phyloP scores from a whole-genome alignment of 768 basidiomycete species.

The Lactarius psammicola region DNA sequence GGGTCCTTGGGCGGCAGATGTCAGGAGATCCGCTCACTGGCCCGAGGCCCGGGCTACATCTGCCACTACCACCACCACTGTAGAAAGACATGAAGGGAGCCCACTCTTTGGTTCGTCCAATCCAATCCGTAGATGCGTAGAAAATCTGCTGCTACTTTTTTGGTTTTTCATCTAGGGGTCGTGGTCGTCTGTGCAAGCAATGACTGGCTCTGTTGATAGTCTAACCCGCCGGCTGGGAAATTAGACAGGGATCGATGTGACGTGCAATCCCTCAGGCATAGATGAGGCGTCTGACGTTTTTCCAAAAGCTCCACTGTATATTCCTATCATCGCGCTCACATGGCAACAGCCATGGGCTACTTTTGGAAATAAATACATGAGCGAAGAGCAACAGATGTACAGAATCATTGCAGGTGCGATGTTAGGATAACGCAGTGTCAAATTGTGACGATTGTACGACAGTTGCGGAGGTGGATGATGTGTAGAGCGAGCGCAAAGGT shows the following conservation, averaged over 20 bases:
- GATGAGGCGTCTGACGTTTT: neutral
- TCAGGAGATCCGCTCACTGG: constrained; percentile 20
- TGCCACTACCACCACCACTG: too few relatives aligned
- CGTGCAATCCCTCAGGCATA: too few relatives aligned
- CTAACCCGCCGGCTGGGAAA: neutral
- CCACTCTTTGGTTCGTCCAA: neutral
- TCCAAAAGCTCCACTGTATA: neutral
- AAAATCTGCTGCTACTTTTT: neutral
- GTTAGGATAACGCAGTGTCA: neutral
- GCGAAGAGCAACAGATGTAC: neutral
- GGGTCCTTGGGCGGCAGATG: constrained; percentile 32
- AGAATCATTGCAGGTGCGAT: neutral
- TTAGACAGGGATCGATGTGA: too few relatives aligned
- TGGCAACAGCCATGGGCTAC: neutral
- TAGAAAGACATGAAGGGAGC: neutral
- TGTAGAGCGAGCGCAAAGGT: neutral
- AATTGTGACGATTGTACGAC: neutral
- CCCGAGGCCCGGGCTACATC: neutral
- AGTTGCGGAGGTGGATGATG: too few relatives aligned
- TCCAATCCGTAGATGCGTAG: neutral
- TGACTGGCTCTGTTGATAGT: too few relatives aligned
- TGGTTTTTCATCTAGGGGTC: too few relatives aligned
- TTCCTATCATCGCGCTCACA: neutral
- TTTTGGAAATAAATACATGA: neutral
- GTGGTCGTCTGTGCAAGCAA: too few relatives aligned